A percentile compares a stretch with the other conserved stretches of the same genome.
These are phyloP conservation scores for Geotrichum citri-aurantii DNA, from an alignment of 1,139 yeast species.

Conservation along the genomic window DNA sequence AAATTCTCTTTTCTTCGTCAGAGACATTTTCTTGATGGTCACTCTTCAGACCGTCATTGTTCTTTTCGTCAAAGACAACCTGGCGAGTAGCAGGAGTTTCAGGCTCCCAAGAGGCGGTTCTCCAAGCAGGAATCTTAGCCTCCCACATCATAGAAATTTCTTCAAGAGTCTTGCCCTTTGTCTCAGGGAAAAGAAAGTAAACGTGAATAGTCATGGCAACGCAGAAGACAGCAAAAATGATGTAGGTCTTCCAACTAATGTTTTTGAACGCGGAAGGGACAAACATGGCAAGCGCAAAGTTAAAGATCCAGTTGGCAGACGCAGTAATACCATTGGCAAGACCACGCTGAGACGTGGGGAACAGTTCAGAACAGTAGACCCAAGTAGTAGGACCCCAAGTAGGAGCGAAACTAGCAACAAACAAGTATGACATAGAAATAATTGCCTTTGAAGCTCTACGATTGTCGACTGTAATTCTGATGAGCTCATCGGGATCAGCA, in stretches of 20 bases:
- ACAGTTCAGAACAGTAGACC: slow-evolving; percentile 52
- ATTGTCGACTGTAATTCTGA: slow-evolving; percentile 42
- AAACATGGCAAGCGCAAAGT: slow-evolving; percentile 51
- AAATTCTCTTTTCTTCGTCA: neutral
- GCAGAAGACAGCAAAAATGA: slow-evolving; percentile 60
- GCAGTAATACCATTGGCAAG: slow-evolving; percentile 50
- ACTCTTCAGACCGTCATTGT: neutral
- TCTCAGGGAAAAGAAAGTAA: slow-evolving; percentile 57
- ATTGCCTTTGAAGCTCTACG: slow-evolving; percentile 43
- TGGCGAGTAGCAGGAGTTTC: slow-evolving; percentile 36
- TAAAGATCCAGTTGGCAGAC: too few species aligned
- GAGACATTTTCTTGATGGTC: neutral
- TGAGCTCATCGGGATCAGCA: slow-evolving; percentile 41
- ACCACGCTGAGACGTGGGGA: slow-evolving; percentile 56
- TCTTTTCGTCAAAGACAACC: neutral
- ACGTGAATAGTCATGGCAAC: slow-evolving; percentile 51
- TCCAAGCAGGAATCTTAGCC: slow-evolving; percentile 57
- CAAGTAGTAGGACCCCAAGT: slow-evolving; percentile 63
- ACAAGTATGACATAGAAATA: slow-evolving; percentile 57
- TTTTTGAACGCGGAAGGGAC: slow-evolving; percentile 48
- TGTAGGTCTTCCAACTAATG: slow-evolving; percentile 53
- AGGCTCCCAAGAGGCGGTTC: slow-evolving; percentile 36
- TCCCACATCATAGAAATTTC: slow-evolving; percentile 60
- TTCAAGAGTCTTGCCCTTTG: slow-evolving; percentile 61
- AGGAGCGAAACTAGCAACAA: slow-evolving; percentile 60